Evolutionary conservation across 2,329 filamentous ascomycete genomes (phyloP).

Genomic region (Botrytis paeoniae): DNA sequence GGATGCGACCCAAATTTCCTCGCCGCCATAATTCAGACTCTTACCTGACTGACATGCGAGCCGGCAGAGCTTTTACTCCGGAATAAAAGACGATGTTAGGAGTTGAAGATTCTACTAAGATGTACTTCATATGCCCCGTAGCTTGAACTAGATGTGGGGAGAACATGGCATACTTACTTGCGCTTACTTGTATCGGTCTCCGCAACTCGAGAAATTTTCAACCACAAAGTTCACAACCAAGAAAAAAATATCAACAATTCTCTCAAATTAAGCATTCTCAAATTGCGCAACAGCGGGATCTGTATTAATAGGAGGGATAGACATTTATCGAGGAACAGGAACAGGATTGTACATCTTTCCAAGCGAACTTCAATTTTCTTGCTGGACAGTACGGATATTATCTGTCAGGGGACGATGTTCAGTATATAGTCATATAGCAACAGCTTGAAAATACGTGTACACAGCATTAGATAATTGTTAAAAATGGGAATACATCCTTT

Average conservation of each 20-base stretch:
- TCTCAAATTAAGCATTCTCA: background rate
- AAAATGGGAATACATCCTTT: background rate
- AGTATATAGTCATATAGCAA: background rate
- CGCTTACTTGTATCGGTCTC: background rate
- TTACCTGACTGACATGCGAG: background rate
- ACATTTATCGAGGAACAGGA: background rate
- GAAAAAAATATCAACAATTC: background rate
- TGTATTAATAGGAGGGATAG: background rate
- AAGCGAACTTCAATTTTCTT: background rate
- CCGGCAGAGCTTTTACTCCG: background rate
- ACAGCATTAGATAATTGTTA: background rate
- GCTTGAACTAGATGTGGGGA: background rate
- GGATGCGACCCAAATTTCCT: background rate
- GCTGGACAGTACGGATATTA: background rate
- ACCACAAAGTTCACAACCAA: background rate
- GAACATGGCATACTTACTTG: background rate
- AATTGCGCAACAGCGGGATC: background rate
- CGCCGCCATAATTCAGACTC: background rate
- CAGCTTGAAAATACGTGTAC: no score
- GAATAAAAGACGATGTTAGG: background rate
- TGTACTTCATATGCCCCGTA: background rate
- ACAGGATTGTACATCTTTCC: background rate
- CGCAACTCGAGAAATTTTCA: background rate
- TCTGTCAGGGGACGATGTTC: background rate
- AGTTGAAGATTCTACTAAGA: background rate